Base-by-base conservation (phyloP, 2,329 filamentous ascomycete species). In the Trichoderma arundinaceum region DNA sequence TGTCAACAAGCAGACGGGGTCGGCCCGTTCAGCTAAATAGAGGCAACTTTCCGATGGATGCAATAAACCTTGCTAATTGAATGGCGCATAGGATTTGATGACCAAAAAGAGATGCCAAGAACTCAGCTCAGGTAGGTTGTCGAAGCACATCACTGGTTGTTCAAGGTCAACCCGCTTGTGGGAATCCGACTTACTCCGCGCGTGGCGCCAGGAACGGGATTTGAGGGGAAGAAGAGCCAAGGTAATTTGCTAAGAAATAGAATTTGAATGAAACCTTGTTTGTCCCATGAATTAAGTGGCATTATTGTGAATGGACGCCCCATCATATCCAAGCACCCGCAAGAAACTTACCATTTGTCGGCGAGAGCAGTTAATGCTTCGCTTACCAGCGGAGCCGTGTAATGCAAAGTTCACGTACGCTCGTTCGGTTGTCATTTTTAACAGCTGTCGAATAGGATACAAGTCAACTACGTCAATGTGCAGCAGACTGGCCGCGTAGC, bases 401-500 rank as follows among this genome's bases (percentile, higher is more conserved):
- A 51, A 33, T 60, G 46, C 57, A 51, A n/a, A 39, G 46, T 51
- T 44, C 19, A 28, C 12, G 13, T 13, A 7, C 44, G 7, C 22
- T 41, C 41, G 53, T 43, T 33, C 19, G 38, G 43, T 33, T 33
- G 22, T 13, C 35, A 22, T 4, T 13, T 15, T n/a, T 22, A 39
- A 17, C 35, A 60, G 33, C 32, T 33, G 57, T 60, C 57, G 35
- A 53, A 33, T 43, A 2, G 35, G 35, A 17, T 10, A 28, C 22
- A 35, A 44, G 39, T 62, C 48, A 13, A 62, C 53, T 62, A 53
- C 59, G 59, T 62, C 59, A 62, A 44, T 12, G 22, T 22, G 38
- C 51, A 19, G 51, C 19, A 53, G n/a, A 22, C 9, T 22, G 35
- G 35, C 35, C 35, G 35, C 35, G 38, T 32, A 44, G 22, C 22